Percentiles rank a stretch among this genome's conserved stretches.
Conservation (phyloP, 768 basidiomycete species). For the Lyophyllum atratum region DNA sequence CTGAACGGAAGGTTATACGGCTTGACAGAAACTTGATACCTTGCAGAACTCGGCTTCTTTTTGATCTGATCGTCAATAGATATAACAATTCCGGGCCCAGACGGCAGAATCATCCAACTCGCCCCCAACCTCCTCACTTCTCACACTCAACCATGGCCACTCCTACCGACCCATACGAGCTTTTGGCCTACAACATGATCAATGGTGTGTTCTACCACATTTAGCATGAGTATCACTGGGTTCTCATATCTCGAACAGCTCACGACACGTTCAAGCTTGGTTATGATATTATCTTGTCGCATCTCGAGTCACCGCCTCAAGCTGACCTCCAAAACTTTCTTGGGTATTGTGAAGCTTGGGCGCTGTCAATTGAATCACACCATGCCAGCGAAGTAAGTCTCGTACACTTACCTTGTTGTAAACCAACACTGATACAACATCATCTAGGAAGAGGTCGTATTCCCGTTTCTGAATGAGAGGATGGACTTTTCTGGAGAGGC, state of each 20-base stretch:
- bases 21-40: background rate
- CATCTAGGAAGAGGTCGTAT: constrained; percentile 30
- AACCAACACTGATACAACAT: background rate
- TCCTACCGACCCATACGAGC: constrained; percentile 20
- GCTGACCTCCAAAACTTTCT: constrained; percentile 41
- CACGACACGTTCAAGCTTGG: constrained; percentile 38
- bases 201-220: constrained; percentile 3
- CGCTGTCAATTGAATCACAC: constrained; percentile 32
- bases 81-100: background rate
- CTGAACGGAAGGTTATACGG: too few species aligned
- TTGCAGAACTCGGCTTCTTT: background rate
- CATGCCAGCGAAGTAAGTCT: constrained; percentile 34
- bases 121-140: background rate
- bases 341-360: constrained; percentile 41
- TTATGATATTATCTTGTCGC: constrained; percentile 34
- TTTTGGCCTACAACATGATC: constrained; percentile 19
- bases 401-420: background rate
- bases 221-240: background rate
- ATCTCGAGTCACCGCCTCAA: constrained; percentile 34
- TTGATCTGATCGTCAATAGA: constrained; percentile 8
- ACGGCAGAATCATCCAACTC: background rate
- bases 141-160: constrained; percentile 10
- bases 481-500: constrained; percentile 39
- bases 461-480: constrained; percentile 35
- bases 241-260: constrained; percentile 18